A percentile compares a stretch with the other conserved stretches of the same genome.
These are phyloP conservation scores for Scutellaria barbata DNA, from an alignment of 257 asterid species.

Conservation along the genomic window DNA sequence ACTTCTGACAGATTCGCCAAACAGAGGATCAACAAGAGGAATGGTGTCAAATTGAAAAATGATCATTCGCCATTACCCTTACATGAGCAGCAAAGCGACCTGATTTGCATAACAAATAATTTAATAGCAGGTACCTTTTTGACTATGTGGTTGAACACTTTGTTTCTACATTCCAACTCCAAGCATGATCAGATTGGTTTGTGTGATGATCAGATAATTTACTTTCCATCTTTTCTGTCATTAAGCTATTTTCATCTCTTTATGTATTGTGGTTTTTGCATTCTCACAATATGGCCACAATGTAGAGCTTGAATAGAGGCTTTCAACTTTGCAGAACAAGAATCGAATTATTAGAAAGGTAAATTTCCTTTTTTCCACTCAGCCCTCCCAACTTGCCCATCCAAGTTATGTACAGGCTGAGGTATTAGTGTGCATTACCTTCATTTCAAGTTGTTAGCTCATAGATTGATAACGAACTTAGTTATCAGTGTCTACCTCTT, in stretches of 20 bases:
- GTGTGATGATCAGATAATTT: conserved; percentile 5
- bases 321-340: too few species aligned
- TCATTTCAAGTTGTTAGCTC: too few species aligned
- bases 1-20: conserved; percentile 68
- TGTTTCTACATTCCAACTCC: conserved; percentile 14
- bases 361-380: too few species aligned
- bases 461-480: too few species aligned
- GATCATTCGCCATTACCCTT: conserved; percentile 26
- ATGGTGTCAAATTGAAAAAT: conserved; percentile 33
- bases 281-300: conserved; percentile 4
- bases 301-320: too few species aligned
- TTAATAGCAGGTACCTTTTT: conserved; percentile 49
- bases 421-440: too few species aligned
- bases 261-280: conserved; percentile 8
- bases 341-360: too few species aligned
- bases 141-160: conserved; percentile 8
- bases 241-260: conserved; percentile 24
- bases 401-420: too few species aligned
- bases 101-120: conserved; percentile 24
- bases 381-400: too few species aligned
- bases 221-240: background rate
- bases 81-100: conserved; percentile 39
- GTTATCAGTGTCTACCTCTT: too few species aligned
- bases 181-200: conserved; percentile 21
- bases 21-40: conserved; percentile 38